These are phyloP conservation scores for Artemisia tridentata DNA, from an alignment of 129 eudicot species.

Conservation along the genomic window DNA sequence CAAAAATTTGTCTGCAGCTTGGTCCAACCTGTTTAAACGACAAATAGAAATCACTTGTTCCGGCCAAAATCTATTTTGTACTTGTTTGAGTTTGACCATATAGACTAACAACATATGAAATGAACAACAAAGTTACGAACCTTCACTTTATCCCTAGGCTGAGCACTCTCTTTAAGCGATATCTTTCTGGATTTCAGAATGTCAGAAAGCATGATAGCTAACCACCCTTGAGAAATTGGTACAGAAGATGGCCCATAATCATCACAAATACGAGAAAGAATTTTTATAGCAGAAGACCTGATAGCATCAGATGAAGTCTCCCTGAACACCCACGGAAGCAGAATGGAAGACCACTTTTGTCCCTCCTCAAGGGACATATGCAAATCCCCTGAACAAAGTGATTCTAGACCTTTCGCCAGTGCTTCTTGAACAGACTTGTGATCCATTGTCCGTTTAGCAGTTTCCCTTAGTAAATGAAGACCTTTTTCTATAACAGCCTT, in stretches of 20 bases:
- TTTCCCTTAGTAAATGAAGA: slow-evolving; percentile 77
- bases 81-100: neutral
- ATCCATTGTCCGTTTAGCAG: slow-evolving; percentile 62
- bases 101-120: slow-evolving; percentile 9
- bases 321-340: slow-evolving; percentile 76
- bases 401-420: slow-evolving; percentile 83
- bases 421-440: slow-evolving; percentile 77
- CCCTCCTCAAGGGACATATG: slow-evolving; percentile 86
- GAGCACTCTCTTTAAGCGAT: slow-evolving; percentile 59
- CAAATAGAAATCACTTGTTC: too few relatives aligned
- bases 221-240: slow-evolving; percentile 96
- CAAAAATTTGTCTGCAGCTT: too few relatives aligned
- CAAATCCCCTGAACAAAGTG: slow-evolving; percentile 56
- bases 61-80: too few relatives aligned
- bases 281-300: slow-evolving; percentile 65
- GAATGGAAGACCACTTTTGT: slow-evolving; percentile 75
- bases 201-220: slow-evolving; percentile 75
- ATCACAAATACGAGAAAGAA: slow-evolving; percentile 76
- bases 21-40: too few relatives aligned
- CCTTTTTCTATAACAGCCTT: slow-evolving; percentile 77
- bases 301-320: slow-evolving; percentile 55
- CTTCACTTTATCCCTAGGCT: slow-evolving; percentile 81
- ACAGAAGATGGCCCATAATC: slow-evolving; percentile 85
- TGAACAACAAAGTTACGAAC: slow-evolving; percentile 36
- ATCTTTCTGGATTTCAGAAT: slow-evolving; percentile 56